Conservation (phyloP, 2,329 filamentous ascomycete species). For the Penicillium sp. region DNA sequence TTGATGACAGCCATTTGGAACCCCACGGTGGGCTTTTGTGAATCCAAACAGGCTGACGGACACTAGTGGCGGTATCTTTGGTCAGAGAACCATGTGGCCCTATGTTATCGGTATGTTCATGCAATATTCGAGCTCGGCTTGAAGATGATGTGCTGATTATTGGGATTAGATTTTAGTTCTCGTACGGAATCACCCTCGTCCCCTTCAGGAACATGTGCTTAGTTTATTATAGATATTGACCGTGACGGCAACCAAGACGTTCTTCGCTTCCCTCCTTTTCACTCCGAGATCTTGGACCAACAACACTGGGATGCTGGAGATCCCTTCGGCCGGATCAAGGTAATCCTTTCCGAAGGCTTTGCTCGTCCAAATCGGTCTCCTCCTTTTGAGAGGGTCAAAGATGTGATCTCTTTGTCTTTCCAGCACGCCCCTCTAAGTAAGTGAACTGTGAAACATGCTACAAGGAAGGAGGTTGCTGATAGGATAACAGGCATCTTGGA, state of each 20-base stretch:
- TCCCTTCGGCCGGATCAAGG: constrained; percentile 70
- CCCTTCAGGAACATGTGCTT: constrained; percentile 22
- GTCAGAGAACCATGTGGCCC: constrained; percentile 54
- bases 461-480: constrained; percentile 9
- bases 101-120: constrained; percentile 50
- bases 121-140: background rate
- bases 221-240: constrained; percentile 39
- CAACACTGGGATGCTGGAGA: constrained; percentile 72
- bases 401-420: constrained; percentile 77
- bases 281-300: constrained; percentile 67
- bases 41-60: background rate
- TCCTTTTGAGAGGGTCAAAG: constrained; percentile 67
- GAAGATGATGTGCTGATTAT: background rate
- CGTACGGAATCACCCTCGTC: constrained; percentile 32
- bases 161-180: constrained; percentile 34
- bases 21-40: background rate
- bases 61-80: constrained; percentile 56
- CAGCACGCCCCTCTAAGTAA: constrained; percentile 78
- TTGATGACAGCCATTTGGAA: background rate
- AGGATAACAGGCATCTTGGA: constrained; percentile 66
- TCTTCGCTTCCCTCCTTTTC: constrained; percentile 73
- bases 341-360: constrained; percentile 74
- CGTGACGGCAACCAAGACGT: constrained; percentile 59
- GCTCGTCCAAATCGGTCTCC: constrained; percentile 47
- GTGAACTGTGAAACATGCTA: constrained; percentile 21